phyloP scores from a whole-genome alignment of 1,284 basidiomycete genomes.

The Hymenochaete sp. region DNA sequence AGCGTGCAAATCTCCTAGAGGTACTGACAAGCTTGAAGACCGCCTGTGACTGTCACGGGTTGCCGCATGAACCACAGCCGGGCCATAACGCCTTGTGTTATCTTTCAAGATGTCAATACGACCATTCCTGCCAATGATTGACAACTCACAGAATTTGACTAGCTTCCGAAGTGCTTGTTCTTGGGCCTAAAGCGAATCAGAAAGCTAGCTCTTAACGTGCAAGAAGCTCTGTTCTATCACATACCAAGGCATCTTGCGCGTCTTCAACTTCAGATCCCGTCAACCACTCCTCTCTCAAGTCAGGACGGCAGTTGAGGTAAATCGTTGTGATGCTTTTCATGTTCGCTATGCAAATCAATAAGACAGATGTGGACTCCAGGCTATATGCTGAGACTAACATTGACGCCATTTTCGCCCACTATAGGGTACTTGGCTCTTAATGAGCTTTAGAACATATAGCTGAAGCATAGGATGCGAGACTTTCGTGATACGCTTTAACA shows the following conservation, averaged over 20 bases:
- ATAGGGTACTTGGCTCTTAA: slow-evolving; percentile 98
- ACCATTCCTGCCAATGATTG: slow-evolving; percentile 2
- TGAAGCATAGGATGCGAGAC: slow-evolving; percentile 94
- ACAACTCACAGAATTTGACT: slow-evolving; percentile 81
- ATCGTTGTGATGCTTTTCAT: slow-evolving; percentile 99
- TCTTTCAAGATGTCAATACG: slow-evolving; percentile 35
- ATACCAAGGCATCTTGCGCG: slow-evolving; percentile 59
- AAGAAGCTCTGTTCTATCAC: background rate
- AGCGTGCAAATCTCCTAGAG: slow-evolving; percentile 67
- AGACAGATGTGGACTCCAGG: slow-evolving; percentile 6
- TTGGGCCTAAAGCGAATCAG: slow-evolving; percentile 56
- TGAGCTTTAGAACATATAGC: slow-evolving; percentile 92
- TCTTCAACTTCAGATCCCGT: slow-evolving; percentile 90
- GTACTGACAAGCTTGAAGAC: slow-evolving; percentile 71
- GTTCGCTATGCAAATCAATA: slow-evolving; percentile 54
- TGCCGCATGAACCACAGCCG: slow-evolving; percentile 46
- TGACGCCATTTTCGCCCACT: slow-evolving; percentile 98
- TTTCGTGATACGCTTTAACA: slow-evolving; percentile 89
- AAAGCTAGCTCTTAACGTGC: background rate
- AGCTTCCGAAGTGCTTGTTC: slow-evolving; percentile 93
- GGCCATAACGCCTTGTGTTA: slow-evolving; percentile 74
- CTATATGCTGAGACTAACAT: slow-evolving; percentile 42
- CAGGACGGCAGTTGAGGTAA: slow-evolving; percentile 94
- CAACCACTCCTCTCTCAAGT: slow-evolving; percentile 96
- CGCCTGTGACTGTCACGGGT: slow-evolving; percentile 51